Conservation (phyloP, 495 filamentous ascomycete genomes). For the Filosporella fistucella region DNA sequence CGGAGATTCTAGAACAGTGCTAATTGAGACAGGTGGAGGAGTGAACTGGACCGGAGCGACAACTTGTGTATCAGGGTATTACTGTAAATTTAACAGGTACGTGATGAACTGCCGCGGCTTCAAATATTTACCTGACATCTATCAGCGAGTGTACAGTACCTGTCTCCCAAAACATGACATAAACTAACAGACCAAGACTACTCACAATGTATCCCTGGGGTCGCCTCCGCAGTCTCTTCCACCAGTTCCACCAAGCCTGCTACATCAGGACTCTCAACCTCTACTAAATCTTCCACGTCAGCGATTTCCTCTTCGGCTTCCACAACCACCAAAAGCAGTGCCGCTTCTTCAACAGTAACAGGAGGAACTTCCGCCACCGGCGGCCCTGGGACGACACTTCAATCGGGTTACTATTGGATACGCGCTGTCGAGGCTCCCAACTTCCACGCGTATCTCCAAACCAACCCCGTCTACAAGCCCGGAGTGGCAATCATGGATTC, state of each 20-base stretch:
- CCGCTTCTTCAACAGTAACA: conserved; percentile 15
- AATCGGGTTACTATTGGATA: conserved; percentile 54
- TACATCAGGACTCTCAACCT: conserved; percentile 2
- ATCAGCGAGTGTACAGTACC: conserved; percentile 15
- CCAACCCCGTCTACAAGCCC: conserved; percentile 39
- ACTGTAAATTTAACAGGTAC: conserved; percentile 10
- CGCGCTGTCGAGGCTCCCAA: conserved; percentile 55
- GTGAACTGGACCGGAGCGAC: conserved; percentile 17
- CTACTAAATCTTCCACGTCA: neutral
- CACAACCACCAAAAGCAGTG: neutral
- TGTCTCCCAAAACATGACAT: neutral
- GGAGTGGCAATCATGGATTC: conserved; percentile 47
- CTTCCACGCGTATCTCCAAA: conserved; percentile 62
- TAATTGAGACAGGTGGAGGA: conserved; percentile 20
- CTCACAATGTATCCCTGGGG: conserved; percentile 31
- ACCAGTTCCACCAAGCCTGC: neutral
- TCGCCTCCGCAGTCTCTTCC: neutral
- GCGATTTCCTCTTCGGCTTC: neutral
- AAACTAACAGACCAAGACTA: conserved; percentile 19
- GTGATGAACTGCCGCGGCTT: neutral
- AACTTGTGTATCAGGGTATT: conserved; percentile 21
- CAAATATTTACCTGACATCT: neutral
- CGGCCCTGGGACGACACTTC: conserved; percentile 38
- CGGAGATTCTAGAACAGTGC: neutral
- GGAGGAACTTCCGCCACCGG: conserved; percentile 11